Evolutionary conservation across 805 yeast species (phyloP).

Genomic region (Cyberlindnera galapagoensis): DNA sequence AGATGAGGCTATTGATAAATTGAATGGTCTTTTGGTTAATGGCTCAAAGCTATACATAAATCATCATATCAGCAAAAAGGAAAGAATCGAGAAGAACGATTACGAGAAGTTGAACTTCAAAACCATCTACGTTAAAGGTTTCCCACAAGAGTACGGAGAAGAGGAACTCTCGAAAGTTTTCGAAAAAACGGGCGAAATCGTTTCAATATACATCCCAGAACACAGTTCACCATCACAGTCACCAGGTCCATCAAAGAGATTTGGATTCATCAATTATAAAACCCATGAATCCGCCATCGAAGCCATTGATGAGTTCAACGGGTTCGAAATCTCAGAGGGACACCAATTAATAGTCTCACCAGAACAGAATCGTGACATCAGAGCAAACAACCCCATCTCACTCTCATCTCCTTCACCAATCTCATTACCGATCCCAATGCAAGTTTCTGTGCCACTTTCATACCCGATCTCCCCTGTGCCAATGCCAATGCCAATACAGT

Average conservation of each 20-base stretch:
- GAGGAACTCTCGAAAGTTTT: constrained; percentile 37
- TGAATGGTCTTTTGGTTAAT: constrained; percentile 39
- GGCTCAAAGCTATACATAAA: constrained; percentile 37
- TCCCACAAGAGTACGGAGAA: constrained; percentile 33
- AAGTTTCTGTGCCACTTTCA: neutral
- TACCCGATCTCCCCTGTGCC: neutral
- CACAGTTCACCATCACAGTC: constrained; percentile 13
- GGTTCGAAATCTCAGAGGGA: constrained; percentile 31
- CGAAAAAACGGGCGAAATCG: constrained; percentile 41
- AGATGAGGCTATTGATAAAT: constrained; percentile 48
- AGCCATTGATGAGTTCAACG: constrained; percentile 42
- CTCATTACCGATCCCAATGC: neutral
- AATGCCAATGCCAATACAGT: constrained; percentile 1
- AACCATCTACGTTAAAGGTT: constrained; percentile 44
- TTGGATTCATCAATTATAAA: constrained; percentile 46
- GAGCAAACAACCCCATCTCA: constrained; percentile 13
- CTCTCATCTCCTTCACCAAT: constrained; percentile 6
- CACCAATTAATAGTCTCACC: constrained; percentile 31
- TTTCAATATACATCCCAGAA: constrained; percentile 47
- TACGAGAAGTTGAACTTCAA: constrained; percentile 40
- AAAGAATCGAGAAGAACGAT: constrained; percentile 41
- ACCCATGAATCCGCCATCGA: constrained; percentile 39
- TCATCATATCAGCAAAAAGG: constrained; percentile 56
- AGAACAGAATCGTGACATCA: constrained; percentile 40
- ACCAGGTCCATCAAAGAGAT: constrained; percentile 14